Conservation (phyloP, 2,329 filamentous ascomycete species). For the Truncatella angustata region DNA sequence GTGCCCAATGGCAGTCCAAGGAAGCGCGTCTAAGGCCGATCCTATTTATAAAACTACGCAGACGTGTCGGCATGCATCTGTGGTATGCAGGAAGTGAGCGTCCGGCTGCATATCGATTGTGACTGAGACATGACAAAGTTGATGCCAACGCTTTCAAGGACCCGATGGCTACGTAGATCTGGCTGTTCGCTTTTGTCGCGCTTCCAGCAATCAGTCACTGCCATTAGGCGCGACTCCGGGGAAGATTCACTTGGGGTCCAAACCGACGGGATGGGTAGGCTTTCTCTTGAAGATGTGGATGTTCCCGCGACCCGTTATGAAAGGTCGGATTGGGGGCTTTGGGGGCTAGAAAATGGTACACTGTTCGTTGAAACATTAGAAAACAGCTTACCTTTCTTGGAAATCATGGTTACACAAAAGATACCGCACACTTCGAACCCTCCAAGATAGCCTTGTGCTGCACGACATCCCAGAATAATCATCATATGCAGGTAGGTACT, state of each 20-base stretch:
- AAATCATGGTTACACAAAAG: too few relatives aligned
- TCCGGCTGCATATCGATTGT: neutral
- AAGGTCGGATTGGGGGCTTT: neutral
- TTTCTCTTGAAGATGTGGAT: slow-evolving; percentile 1
- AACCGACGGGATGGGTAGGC: slow-evolving; percentile 4
- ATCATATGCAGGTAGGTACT: too few relatives aligned
- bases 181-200: too few relatives aligned
- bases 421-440: too few relatives aligned
- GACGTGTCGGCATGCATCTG: neutral
- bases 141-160: neutral
- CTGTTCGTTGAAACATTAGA: too few relatives aligned
- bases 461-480: neutral
- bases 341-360: neutral
- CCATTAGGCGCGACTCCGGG: too few relatives aligned
- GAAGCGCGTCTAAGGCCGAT: neutral
- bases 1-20: neutral
- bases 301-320: neutral
- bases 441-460: too few relatives aligned
- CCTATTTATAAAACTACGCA: slow-evolving; percentile 7
- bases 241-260: slow-evolving; percentile 4
- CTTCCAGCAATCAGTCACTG: too few relatives aligned
- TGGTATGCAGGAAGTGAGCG: neutral
- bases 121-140: neutral
- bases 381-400: too few relatives aligned
- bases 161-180: too few relatives aligned